phyloP scores from a whole-genome alignment of 495 filamentous ascomycete genomes.

The Durotheca rogersii region DNA sequence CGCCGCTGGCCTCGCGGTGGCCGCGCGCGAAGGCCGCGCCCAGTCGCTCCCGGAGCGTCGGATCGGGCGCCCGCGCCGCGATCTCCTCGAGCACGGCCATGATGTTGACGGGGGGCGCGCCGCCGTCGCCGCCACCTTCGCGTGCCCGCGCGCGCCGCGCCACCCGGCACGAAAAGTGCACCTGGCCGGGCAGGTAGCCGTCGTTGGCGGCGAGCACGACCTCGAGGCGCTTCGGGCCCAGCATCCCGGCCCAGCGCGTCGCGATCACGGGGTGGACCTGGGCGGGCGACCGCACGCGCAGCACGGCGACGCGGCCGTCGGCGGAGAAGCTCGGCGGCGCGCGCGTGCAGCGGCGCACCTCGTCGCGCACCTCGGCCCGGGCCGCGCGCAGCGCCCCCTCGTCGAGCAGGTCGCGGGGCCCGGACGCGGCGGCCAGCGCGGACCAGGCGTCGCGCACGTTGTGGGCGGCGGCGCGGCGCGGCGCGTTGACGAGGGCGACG shows the following conservation, averaged over 20 bases:
- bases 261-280: conserved; percentile 63
- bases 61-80: conserved; percentile 41
- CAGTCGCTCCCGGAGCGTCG: conserved; percentile 47
- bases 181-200: conserved; percentile 55
- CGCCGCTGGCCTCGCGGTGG: conserved; percentile 60
- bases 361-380: conserved; percentile 51
- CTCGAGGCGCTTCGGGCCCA: conserved; percentile 53
- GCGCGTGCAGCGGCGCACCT: conserved; percentile 56
- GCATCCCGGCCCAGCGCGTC: conserved; percentile 57
- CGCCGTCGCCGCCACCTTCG: too few relatives aligned
- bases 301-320: conserved; percentile 57
- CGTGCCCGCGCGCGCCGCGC: conserved; percentile 47
- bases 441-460: conserved; percentile 57
- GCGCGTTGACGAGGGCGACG: conserved; percentile 59
- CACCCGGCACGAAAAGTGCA: conserved; percentile 62
- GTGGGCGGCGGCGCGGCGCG: conserved; percentile 54
- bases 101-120: conserved; percentile 55
- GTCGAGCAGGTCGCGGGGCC: conserved; percentile 48
- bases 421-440: conserved; percentile 40
- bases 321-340: conserved; percentile 56
- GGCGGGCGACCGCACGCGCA: conserved; percentile 53
- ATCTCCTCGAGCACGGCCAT: conserved; percentile 51
- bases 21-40: conserved; percentile 59
- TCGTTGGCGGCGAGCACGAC: conserved; percentile 60
- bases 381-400: conserved; percentile 48